A percentile compares a stretch with the other conserved stretches of the same genome.
phyloP scores from a whole-genome alignment of 345 rosid genomes.

The Salix purpurea region DNA sequence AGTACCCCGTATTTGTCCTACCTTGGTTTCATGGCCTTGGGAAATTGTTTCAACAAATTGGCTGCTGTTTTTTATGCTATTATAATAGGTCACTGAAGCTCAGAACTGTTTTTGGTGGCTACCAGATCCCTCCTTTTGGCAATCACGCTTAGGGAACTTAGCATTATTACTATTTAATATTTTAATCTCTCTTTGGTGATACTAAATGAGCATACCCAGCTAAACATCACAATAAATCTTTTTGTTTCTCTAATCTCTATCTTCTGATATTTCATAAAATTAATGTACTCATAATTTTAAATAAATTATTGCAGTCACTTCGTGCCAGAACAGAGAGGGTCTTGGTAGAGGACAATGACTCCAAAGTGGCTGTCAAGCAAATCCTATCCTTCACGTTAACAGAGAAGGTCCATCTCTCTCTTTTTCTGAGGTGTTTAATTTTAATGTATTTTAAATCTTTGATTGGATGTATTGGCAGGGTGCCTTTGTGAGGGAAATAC shows the following conservation, averaged over 20 bases:
- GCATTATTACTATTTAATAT: too few species aligned
- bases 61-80: too few species aligned
- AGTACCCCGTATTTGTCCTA: not conserved
- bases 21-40: not conserved
- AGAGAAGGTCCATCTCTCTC: conserved; percentile 43
- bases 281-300: conserved; percentile 1
- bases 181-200: not conserved
- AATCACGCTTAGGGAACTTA: too few species aligned
- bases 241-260: not conserved
- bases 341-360: conserved; percentile 46
- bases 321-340: conserved; percentile 67
- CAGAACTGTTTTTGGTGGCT: too few species aligned
- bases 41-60: too few species aligned
- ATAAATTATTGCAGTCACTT: conserved; percentile 51
- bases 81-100: too few species aligned
- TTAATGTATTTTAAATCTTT: not conserved
- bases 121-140: too few species aligned
- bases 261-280: not conserved
- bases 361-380: conserved; percentile 55
- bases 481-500: conserved; percentile 73
- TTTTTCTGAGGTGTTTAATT: not conserved
- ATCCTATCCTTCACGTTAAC: conserved; percentile 76
- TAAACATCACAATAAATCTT: not conserved
- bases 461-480: conserved; percentile 49
- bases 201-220: not conserved